Base-by-base conservation (phyloP, 179 eudicot genomes). In the Silene noctiflora region DNA sequence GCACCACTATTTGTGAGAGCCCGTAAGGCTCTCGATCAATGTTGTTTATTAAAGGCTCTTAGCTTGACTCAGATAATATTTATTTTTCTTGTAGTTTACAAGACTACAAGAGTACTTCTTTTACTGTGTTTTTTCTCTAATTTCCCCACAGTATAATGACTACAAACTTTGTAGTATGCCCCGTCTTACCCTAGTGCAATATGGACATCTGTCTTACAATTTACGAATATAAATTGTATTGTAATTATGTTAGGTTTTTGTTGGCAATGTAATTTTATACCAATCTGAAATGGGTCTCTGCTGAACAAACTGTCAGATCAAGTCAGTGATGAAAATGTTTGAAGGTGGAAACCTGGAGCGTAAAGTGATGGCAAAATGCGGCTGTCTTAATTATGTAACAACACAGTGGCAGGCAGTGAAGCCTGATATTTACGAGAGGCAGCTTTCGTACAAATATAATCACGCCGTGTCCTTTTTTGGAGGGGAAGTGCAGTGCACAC, bases 401-500 rank as follows among this genome's bases (percentile, higher is more conserved):
- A 84, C 96, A 7, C 53, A 75, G 53, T 93, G 98, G 98, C 92
- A 88, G 74, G 75, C 39, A 3, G 75, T 87, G 69, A 83, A 87
- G 81, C 80, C 92, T 1, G 82, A 84, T 48, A 69, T 82, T 48
- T 84, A 75, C 53, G 94, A 93, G 82, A 87, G 98, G 64, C 88
- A 82, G 35, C 71, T 93, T 48, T 88, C 80, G 17, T 93, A 88
- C 81, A 91, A 77, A 77, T 88, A 88, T 62, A 93, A 84, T 78
- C 85, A 86, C 19, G 84, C 77, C 4, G 83, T 93, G 51, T 93
- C 97, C 53, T 82, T 86, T 61, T 93, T 91, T 56, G 94, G 96
- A 79, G 98, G 92, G 9, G 91, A 93, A 74, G 96, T 88, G 6
- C 87, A 82, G 21, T 82, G 88, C 85, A 88, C 89, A 7, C 98